Conservation (phyloP, 2,329 filamentous ascomycete genomes). For the Neonectria punicea region DNA sequence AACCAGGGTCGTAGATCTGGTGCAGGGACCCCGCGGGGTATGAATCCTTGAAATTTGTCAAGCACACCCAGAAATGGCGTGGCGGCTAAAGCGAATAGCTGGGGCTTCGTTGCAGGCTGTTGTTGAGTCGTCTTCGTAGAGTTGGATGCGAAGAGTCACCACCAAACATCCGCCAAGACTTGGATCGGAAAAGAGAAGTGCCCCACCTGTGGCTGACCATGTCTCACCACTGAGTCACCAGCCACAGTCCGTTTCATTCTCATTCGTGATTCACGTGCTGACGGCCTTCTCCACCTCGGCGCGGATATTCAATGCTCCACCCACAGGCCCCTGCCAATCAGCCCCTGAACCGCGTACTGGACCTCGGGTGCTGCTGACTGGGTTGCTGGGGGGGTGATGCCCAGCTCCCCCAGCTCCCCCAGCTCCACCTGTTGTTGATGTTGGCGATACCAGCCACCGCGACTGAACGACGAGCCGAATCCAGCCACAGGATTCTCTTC, state of each 20-base stretch:
- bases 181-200: conserved; percentile 38
- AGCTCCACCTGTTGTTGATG: conserved; percentile 46
- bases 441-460: conserved; percentile 46
- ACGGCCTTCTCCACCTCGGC: conserved; percentile 34
- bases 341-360: conserved; percentile 41
- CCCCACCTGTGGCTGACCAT: conserved; percentile 40
- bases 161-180: conserved; percentile 38
- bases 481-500: conserved; percentile 29
- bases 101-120: conserved; percentile 18
- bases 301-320: conserved; percentile 41
- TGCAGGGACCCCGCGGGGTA: conserved; percentile 1
- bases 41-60: background rate
- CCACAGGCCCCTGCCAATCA: conserved; percentile 18
- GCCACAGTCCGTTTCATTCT: conserved; percentile 18
- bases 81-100: background rate
- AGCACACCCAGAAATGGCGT: background rate
- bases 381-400: conserved; percentile 44
- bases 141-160: conserved; percentile 42
- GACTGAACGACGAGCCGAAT: conserved; percentile 38
- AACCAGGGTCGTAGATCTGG: conserved; percentile 13
- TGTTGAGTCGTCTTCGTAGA: conserved; percentile 34
- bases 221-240: conserved; percentile 3
- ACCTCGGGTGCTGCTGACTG: conserved; percentile 41
- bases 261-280: conserved; percentile 36
- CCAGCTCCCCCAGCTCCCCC: conserved; percentile 23